A percentile compares a stretch with the other conserved stretches of the same genome.
These are phyloP conservation scores for Microglena sp. DNA, from an alignment of 139 green algal genomes.

Conservation along the genomic window DNA sequence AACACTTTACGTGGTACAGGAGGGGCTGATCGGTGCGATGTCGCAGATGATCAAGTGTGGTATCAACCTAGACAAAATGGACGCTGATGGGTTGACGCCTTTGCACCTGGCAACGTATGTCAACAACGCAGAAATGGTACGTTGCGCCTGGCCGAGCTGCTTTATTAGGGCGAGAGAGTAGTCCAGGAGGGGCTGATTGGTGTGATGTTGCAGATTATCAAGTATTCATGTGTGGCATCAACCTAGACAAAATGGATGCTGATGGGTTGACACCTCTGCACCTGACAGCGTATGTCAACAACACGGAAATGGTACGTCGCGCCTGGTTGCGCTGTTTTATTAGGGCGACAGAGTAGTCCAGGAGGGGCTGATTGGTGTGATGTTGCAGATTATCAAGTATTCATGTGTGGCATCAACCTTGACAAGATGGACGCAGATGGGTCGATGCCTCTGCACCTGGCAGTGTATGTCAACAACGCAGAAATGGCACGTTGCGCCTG, in stretches of 20 bases:
- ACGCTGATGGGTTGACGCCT: conserved; percentile 17
- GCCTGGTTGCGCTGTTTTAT: not conserved
- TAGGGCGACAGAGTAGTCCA: no score
- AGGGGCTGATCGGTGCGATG: no score
- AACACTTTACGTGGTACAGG: no score
- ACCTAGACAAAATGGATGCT: conserved; percentile 13
- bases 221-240: no score
- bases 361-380: no score
- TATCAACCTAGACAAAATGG: conserved; percentile 11
- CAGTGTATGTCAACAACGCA: conserved; percentile 11
- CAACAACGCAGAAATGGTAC: conserved; percentile 15
- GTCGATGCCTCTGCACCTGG: conserved; percentile 23
- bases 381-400: no score
- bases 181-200: no score
- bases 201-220: no score
- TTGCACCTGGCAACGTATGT: conserved; percentile 18
- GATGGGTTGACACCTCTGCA: conserved; percentile 24
- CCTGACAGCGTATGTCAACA: conserved; percentile 16
- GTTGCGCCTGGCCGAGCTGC: not conserved
- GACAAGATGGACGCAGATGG: conserved; percentile 16
- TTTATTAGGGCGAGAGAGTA: no score
- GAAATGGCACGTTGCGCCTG: conserved; percentile 3
- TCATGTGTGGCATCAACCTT: conserved; percentile 13
- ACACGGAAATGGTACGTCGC: conserved; percentile 3
- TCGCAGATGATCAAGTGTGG: no score